phyloP scores from a whole-genome alignment of 768 basidiomycete genomes.

The Pleurotus tuber-regium region DNA sequence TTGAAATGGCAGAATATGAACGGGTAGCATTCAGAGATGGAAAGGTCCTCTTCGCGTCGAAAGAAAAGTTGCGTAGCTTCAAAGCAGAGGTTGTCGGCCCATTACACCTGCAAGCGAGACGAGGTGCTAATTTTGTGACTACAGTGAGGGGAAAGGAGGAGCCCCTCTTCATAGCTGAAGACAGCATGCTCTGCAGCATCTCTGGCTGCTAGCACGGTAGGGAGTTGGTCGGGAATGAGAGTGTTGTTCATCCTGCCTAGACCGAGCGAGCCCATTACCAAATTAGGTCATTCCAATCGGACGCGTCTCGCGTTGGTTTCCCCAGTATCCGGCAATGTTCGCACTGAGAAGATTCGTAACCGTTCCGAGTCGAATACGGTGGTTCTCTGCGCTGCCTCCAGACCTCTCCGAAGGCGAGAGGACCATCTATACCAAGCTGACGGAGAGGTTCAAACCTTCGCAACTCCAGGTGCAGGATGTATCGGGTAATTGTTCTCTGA shows the following conservation, averaged over 20 bases:
- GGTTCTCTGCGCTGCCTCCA: slow-evolving; percentile 27
- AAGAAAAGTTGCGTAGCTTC: not conserved
- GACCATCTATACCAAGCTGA: slow-evolving; percentile 69
- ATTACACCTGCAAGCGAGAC: not conserved
- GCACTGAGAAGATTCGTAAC: slow-evolving; percentile 33
- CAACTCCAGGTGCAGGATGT: slow-evolving; percentile 88
- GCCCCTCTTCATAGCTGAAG: slow-evolving; percentile 1
- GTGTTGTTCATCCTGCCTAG: too few species aligned
- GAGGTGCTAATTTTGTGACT: not conserved
- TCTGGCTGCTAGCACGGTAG: not conserved
- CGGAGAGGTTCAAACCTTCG: slow-evolving; percentile 72
- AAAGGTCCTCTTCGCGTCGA: not conserved
- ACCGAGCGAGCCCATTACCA: not conserved
- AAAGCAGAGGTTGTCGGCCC: not conserved
- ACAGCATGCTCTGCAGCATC: slow-evolving; percentile 1
- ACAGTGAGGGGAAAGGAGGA: not conserved
- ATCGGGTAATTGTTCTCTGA: too few species aligned
- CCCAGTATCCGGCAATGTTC: slow-evolving; percentile 21
- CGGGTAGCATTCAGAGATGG: not conserved
- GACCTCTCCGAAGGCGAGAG: slow-evolving; percentile 60
- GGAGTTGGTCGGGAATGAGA: not conserved
- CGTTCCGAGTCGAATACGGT: slow-evolving; percentile 21
- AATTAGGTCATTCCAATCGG: slow-evolving; percentile 2
- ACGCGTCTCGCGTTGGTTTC: slow-evolving; percentile 6
- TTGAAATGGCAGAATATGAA: not conserved